Conservation (phyloP, 2,329 filamentous ascomycete species). For the Hypomyces perniciosus region DNA sequence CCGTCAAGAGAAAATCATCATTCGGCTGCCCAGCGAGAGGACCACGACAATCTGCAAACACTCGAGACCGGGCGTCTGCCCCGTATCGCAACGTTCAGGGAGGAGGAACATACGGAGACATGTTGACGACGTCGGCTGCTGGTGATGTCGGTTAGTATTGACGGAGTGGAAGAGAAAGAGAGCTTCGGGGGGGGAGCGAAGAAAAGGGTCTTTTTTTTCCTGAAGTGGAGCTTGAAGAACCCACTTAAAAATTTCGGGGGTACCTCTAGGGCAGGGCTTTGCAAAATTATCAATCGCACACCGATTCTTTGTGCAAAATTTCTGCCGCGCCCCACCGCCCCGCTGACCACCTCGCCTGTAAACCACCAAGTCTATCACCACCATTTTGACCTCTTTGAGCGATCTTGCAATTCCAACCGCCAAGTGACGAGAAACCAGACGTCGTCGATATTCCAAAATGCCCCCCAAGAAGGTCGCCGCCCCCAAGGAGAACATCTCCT, state of each 20-base stretch:
- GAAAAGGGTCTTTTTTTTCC: not conserved
- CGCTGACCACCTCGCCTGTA: slow-evolving; percentile 17
- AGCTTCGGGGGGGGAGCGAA: not conserved
- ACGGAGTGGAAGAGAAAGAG: slow-evolving; percentile 15
- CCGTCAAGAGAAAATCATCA: slow-evolving; percentile 15
- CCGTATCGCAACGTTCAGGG: slow-evolving; percentile 31
- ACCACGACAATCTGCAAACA: slow-evolving; percentile 70
- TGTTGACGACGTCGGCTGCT: slow-evolving; percentile 36
- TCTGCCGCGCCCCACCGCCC: slow-evolving; percentile 36
- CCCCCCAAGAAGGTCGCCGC: slow-evolving; percentile 86
- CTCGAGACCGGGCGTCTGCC: slow-evolving; percentile 44
- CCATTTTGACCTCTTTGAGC: slow-evolving; percentile 21
- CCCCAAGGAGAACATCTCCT: slow-evolving; percentile 94
- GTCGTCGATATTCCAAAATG: slow-evolving; percentile 58
- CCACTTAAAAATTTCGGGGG: slow-evolving; percentile 10
- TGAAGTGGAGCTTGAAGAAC: not conserved
- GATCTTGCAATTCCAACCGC: slow-evolving; percentile 28
- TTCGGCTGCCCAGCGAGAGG: slow-evolving; percentile 65
- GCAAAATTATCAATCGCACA: slow-evolving; percentile 15
- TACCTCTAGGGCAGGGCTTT: slow-evolving; percentile 30
- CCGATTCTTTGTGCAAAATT: slow-evolving; percentile 17
- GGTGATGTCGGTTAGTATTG: slow-evolving; percentile 35
- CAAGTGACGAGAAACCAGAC: slow-evolving; percentile 31
- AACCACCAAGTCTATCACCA: slow-evolving; percentile 21
- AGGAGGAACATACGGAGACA: slow-evolving; percentile 50